Percentiles rank a stretch among this genome's conserved stretches.
Conservation (phyloP, 495 filamentous ascomycete species). For the Darksidea phi region DNA sequence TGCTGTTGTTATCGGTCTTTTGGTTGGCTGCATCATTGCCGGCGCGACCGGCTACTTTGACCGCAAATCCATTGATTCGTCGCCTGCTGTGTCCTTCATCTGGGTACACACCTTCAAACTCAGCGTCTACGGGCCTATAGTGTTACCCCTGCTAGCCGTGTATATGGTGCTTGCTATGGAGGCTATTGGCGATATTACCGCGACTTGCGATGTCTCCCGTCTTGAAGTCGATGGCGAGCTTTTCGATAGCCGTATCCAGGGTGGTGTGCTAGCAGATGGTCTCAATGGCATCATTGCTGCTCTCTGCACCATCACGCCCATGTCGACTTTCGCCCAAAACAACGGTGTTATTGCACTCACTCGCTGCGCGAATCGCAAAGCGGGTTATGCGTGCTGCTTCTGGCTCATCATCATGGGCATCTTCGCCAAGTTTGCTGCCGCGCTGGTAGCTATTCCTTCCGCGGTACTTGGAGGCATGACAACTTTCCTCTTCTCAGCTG, state of each 20-base stretch:
- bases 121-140: slow-evolving; percentile 75
- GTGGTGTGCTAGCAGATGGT: slow-evolving; percentile 84
- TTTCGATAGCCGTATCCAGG: slow-evolving; percentile 89
- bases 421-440: slow-evolving; percentile 90
- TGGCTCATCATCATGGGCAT: slow-evolving; percentile 88
- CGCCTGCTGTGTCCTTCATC: slow-evolving; percentile 78
- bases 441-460: slow-evolving; percentile 76
- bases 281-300: slow-evolving; percentile 77
- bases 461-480: slow-evolving; percentile 90
- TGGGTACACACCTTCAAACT: slow-evolving; percentile 89
- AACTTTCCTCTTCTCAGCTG: slow-evolving; percentile 82
- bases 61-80: slow-evolving; percentile 61
- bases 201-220: slow-evolving; percentile 77
- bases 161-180: slow-evolving; percentile 89
- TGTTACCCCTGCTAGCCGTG: slow-evolving; percentile 79
- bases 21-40: slow-evolving; percentile 85
- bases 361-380: slow-evolving; percentile 82
- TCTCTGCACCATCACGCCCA: slow-evolving; percentile 80
- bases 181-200: slow-evolving; percentile 78
- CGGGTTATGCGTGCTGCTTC: slow-evolving; percentile 73
- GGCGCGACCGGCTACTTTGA: slow-evolving; percentile 84
- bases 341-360: slow-evolving; percentile 91
- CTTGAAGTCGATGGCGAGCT: slow-evolving; percentile 74
- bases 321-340: slow-evolving; percentile 82
- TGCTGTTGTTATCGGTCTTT: slow-evolving; percentile 74